A percentile compares a stretch with the other conserved stretches of the same genome.
phyloP scores from a whole-genome alignment of 2,329 filamentous ascomycete genomes.

The Cladosporium sp. region DNA sequence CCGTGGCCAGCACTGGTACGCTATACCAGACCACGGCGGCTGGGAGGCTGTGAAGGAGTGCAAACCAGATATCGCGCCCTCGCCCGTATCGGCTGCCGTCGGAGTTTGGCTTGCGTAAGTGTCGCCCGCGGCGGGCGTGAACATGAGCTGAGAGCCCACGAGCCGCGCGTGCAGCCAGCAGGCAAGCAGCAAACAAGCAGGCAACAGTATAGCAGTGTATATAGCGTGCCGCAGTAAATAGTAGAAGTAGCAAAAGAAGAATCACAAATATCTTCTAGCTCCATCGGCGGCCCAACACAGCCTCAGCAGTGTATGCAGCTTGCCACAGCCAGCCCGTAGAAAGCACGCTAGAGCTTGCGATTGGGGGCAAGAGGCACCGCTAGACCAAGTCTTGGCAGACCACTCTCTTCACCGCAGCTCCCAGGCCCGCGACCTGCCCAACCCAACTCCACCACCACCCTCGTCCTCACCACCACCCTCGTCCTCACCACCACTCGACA shows the following conservation, averaged over 20 bases:
- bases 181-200: neutral
- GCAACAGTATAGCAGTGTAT: slow-evolving; percentile 1
- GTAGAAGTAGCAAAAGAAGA: neutral
- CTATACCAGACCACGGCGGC: neutral
- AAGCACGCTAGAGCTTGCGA: slow-evolving; percentile 5
- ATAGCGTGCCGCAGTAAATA: neutral
- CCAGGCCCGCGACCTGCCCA: slow-evolving; percentile 2
- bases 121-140: neutral
- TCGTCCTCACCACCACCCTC: neutral
- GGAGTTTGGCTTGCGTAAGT: slow-evolving; percentile 5
- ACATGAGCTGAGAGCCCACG: neutral
- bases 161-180: neutral
- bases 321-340: slow-evolving; percentile 4
- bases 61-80: neutral
- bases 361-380: slow-evolving; percentile 3
- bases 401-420: slow-evolving; percentile 7
- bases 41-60: slow-evolving; percentile 1
- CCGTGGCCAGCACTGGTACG: neutral
- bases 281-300: neutral
- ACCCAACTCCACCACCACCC: slow-evolving; percentile 5
- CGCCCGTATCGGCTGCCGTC: slow-evolving; percentile 1
- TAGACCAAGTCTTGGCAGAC: slow-evolving; percentile 1
- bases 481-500: neutral
- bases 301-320: neutral
- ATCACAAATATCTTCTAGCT: neutral